Base-by-base conservation (phyloP, 768 basidiomycete species). In the Dendrothele bispora region DNA sequence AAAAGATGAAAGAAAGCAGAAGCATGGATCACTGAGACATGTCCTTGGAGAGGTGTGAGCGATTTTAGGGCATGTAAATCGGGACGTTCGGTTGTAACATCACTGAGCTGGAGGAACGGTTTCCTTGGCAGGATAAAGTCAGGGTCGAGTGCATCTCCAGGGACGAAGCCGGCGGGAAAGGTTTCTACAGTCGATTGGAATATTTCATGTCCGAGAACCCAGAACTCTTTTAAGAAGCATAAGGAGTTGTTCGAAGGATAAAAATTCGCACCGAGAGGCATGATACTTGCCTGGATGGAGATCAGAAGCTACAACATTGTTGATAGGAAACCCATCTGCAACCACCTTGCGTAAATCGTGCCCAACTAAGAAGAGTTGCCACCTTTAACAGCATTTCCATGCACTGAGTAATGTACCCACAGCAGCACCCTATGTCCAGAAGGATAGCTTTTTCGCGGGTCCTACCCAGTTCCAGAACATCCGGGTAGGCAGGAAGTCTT, bases 361-460 rank as follows among this genome's bases (percentile, higher is more conserved):
- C 0, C 76, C 76, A 40, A 75, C 72, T 72, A 38, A 34, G 39
- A 35, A 11, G 20, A 20, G 44, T 27, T 12, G 32, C 14, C 14
- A n/a, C n/a, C n/a, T n/a, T n/a, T n/a, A n/a, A n/a, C n/a, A n/a
- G n/a, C n/a, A n/a, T n/a, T n/a, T n/a, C n/a, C n/a, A n/a, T n/a
- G n/a, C n/a, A n/a, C n/a, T n/a, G n/a, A n/a, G n/a, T n/a, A n/a
- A n/a, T n/a, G n/a, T n/a, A 57, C 69, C 49, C 49, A 77, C 75
- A 64, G 51, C 73, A 74, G 50, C 74, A 75, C 5, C 71, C 77
- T 7, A 77, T 58, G 35, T 79, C 77, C 7, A 78, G 60, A 20
- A 76, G 61, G 10, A 78, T 61, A 0, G 68, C 68, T 2, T 62
- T 62, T 4, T 54, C 30, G 24, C 68, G 68, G 21, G 69, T 66